Percentiles rank a stretch among this genome's conserved stretches.
Evolutionary conservation across 768 basidiomycete species (phyloP).

Genomic region (Termitomyces bulborhizus): DNA sequence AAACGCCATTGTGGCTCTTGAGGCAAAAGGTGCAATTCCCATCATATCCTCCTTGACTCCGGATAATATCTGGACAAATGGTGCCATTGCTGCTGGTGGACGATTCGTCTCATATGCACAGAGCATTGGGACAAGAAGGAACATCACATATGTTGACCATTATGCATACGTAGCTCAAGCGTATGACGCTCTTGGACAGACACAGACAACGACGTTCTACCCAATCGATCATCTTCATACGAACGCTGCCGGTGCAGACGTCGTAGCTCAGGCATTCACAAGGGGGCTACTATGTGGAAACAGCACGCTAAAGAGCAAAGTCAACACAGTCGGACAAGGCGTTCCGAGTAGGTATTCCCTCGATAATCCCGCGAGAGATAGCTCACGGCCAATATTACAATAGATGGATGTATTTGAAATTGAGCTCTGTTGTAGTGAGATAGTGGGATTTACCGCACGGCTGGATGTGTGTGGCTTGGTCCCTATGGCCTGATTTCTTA

Average conservation of each 20-base stretch:
- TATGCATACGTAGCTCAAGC: constrained; percentile 38
- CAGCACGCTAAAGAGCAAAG: constrained; percentile 23
- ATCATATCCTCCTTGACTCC: constrained; percentile 46
- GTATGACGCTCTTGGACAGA: constrained; percentile 33
- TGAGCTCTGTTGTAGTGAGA: not conserved
- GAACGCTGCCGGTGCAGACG: constrained; percentile 33
- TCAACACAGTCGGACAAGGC: not conserved
- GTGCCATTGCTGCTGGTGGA: constrained; percentile 25
- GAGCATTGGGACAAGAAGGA: constrained; percentile 28
- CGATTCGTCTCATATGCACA: constrained; percentile 42
- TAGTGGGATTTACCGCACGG: not conserved
- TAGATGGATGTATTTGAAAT: not conserved
- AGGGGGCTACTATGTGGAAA: constrained; percentile 35
- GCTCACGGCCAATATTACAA: not conserved
- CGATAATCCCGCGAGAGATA: not conserved
- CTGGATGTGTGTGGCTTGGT: not conserved
- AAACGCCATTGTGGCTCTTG: constrained; percentile 33
- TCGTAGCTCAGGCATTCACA: constrained; percentile 43
- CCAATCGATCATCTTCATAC: constrained; percentile 45
- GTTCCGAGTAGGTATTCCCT: not conserved
- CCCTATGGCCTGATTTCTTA: no score
- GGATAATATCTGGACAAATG: constrained; percentile 35
- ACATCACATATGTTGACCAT: constrained; percentile 39
- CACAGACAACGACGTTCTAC: constrained; percentile 30
- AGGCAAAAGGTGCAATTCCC: constrained; percentile 40